Conservation (phyloP, 768 basidiomycete genomes). For the Udeniomyces megalosporus region DNA sequence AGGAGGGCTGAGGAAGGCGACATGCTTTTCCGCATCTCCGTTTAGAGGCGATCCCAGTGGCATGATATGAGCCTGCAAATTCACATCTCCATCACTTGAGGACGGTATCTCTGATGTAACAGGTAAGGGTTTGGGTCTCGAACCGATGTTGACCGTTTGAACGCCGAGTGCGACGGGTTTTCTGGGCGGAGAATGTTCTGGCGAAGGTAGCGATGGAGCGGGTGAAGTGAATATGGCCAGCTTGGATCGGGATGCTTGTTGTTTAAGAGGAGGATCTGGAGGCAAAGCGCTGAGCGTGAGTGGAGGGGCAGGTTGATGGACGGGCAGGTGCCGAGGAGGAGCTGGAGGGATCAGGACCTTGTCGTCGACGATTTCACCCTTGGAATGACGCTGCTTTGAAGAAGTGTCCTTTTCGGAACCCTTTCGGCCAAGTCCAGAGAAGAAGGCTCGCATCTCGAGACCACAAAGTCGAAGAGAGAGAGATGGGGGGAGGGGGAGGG, state of each 20-base stretch:
- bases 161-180: too few species aligned
- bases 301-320: not conserved
- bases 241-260: too few species aligned
- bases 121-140: too few species aligned
- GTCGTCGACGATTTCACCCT: not conserved
- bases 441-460: conserved; percentile 10
- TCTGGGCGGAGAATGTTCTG: too few species aligned
- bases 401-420: not conserved
- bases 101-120: too few species aligned
- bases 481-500: too few species aligned
- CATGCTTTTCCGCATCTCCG: conserved; percentile 42
- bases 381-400: not conserved
- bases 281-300: not conserved
- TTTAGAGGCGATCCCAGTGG: too few species aligned
- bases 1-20: conserved; percentile 69
- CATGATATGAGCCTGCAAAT: too few species aligned
- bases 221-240: too few species aligned
- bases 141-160: too few species aligned
- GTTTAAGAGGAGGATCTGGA: not conserved
- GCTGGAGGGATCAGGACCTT: not conserved
- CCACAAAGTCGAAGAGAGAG: not conserved
- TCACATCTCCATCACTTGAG: too few species aligned
- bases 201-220: too few species aligned
- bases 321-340: not conserved
- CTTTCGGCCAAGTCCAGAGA: conserved; percentile 7